Evolutionary conservation across 371 early-diverging fungal species (phyloP).

Genomic region (Smittium mucronatum): DNA sequence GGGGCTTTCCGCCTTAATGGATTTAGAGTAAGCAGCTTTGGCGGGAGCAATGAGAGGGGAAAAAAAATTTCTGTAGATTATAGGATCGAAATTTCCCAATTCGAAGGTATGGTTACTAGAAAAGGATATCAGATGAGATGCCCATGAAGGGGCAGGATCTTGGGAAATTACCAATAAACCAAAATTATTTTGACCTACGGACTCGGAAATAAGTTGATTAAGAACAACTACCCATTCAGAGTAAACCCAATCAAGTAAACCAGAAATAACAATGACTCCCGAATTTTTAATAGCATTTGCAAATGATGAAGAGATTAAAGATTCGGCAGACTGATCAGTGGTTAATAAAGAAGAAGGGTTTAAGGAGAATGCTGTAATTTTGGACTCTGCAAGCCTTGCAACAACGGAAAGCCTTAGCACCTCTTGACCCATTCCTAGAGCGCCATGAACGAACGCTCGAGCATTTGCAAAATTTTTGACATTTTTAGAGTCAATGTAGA

Average conservation of each 20-base stretch:
- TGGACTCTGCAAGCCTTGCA: not conserved
- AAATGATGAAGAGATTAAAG: not conserved
- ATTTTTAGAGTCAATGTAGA: not conserved
- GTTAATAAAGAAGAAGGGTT: not conserved
- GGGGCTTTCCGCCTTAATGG: no score
- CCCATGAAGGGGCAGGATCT: not conserved
- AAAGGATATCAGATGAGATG: not conserved
- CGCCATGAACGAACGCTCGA: not conserved
- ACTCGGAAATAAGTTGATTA: not conserved
- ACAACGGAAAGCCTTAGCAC: not conserved
- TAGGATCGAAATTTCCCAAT: not conserved
- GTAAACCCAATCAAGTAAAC: not conserved
- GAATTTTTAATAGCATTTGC: not conserved
- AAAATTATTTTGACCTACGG: not conserved
- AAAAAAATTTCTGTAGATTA: not conserved
- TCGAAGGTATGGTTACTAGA: not conserved
- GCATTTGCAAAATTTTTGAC: not conserved
- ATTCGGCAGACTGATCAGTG: not conserved
- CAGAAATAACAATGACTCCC: not conserved
- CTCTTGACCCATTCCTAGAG: not conserved
- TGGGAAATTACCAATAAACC: not conserved
- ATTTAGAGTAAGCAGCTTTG: not conserved
- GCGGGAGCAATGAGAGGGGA: not conserved
- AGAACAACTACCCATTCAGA: not conserved
- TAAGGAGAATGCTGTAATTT: not conserved